Evolutionary conservation across 805 yeast species (phyloP), one percentile per base, ranked within the genome.

Genomic region (Lachancea sp.): DNA sequence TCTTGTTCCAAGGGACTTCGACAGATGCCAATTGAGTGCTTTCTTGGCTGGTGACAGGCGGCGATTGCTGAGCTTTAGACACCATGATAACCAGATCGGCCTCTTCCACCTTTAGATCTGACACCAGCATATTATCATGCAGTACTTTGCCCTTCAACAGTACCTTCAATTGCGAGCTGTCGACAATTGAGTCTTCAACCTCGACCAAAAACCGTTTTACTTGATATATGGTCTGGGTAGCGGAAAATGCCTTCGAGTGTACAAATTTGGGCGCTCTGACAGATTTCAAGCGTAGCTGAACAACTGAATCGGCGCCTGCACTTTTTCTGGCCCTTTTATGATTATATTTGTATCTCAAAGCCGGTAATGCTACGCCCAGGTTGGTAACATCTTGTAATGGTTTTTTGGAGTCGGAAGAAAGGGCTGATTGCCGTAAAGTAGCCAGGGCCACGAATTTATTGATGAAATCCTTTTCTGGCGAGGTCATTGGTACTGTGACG

Each of bases 251-350:
- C 18, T 60, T 49, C 13, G 58, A 51, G 13, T 67, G 50, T 32
- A 66, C 60, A 62, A 85, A 83, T 57, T 81, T 85, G 5, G 95
- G 95, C 3, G 82, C 77, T 54, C 81, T 79, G 44, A 87, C 74
- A 26, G 90, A 82, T 62, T 82, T 82, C 58, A 86, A 70, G 26
- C 34, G 31, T 35, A 41, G 29, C 18, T 41, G 34, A 17, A 41
- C 25, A 12, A n/a, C 18, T 4, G 35, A 16, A 16, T 4, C 20
- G 3, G 62, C 55, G 13, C 74, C 64, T n/a, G 7, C 34, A 26
- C 32, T 15, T 36, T 48, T 32, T 27, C 48, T 55, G 10, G 41
- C 39, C 38, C 53, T 54, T 11, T 47, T 49, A 19, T 58, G 60
- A 25, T 58, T 57, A 47, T 66, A 53, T 68, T 73, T 53, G 63